Evolutionary conservation across 2,329 filamentous ascomycete genomes (phyloP), one percentile per base, ranked within the genome.

Genomic region (Sclerotinia sclerotiorum): DNA sequence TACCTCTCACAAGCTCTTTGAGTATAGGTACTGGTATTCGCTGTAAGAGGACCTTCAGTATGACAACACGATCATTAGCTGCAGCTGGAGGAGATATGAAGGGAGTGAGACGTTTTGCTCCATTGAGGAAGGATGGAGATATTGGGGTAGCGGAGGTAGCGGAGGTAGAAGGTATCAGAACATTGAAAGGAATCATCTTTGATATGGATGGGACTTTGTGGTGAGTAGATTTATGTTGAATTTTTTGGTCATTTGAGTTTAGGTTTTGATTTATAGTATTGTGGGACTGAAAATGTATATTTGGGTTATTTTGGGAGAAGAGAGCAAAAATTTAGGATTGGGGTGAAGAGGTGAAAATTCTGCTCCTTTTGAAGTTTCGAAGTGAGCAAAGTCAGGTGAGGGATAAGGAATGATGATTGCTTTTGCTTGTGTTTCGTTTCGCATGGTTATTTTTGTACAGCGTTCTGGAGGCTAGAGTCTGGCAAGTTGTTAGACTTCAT

Each of bases 151-250:
- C 24, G 24, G 54, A 60, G 19, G 11, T 2, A 2, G 60, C 24
- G 24, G 54, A 60, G 19, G 44, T 5, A 5, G 27, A 49, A 11
- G 74, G 77, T 11, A 51, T 68, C 29, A 84, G 84, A 2, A 81
- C 77, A 68, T 79, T 90, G 39, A 82, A 82, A 70, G 88, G 88
- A 4, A 80, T 90, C 1, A 84, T 98, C 19, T 98, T 98, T 80
- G 94, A 99, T 80, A 92, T 99, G 71, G 94, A 99, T 79, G 94
- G 94, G 4, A 99, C 94, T 32, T 80, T 98, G 70, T 97, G 90
- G 94, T 96, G 80, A 81, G 88, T 83, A 54, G n/a, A 21, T 5
- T 29, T 39, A 17, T 48, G 3, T 56, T n/a, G 27, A 1, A 21
- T 54, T 62, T 42, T 67, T 24, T 11, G 32, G 3, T 19, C n/a